These are phyloP conservation scores for Ogataea ramenticola DNA, from an alignment of 805 yeast species.

Conservation along the genomic window DNA sequence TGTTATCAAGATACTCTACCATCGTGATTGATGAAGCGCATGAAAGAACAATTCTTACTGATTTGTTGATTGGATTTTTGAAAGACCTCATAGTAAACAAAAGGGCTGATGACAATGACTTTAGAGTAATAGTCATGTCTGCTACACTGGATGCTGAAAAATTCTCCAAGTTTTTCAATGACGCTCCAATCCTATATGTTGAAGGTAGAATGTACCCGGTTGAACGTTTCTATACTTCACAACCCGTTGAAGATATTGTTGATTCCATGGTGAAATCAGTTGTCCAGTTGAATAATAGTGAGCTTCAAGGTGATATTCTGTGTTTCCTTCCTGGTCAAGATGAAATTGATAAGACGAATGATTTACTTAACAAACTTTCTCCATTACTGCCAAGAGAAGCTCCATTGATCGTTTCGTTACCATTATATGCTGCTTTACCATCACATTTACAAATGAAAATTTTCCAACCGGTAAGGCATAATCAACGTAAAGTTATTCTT, in stretches of 20 bases:
- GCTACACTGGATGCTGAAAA: constrained; percentile 92
- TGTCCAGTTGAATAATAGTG: constrained; percentile 71
- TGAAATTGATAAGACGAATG: constrained; percentile 83
- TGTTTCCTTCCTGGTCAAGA: constrained; percentile 96
- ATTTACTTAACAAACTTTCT: constrained; percentile 50
- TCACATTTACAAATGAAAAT: constrained; percentile 76
- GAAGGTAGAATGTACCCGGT: constrained; percentile 91
- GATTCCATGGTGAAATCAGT: constrained; percentile 70
- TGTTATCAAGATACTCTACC: constrained; percentile 59
- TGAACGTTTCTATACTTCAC: constrained; percentile 55
- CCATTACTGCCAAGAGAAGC: constrained; percentile 66
- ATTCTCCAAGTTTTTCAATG: constrained; percentile 69
- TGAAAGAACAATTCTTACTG: constrained; percentile 90
- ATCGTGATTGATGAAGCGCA: constrained; percentile 95
- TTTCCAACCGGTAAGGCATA: constrained; percentile 57
- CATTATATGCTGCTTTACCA: constrained; percentile 90
- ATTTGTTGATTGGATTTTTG: constrained; percentile 80
- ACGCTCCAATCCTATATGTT: constrained; percentile 78
- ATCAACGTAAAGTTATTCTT: constrained; percentile 75
- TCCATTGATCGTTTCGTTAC: constrained; percentile 69
- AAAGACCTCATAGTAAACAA: constrained; percentile 49
- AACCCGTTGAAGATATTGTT: constrained; percentile 73
- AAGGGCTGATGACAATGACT: constrained; percentile 39
- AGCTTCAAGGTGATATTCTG: constrained; percentile 83
- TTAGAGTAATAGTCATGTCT: constrained; percentile 83